Percentiles rank a stretch among this genome's conserved stretches.
These are phyloP conservation scores for Zygoascus sp. DNA, from an alignment of 1,139 yeast species.

Conservation along the genomic window DNA sequence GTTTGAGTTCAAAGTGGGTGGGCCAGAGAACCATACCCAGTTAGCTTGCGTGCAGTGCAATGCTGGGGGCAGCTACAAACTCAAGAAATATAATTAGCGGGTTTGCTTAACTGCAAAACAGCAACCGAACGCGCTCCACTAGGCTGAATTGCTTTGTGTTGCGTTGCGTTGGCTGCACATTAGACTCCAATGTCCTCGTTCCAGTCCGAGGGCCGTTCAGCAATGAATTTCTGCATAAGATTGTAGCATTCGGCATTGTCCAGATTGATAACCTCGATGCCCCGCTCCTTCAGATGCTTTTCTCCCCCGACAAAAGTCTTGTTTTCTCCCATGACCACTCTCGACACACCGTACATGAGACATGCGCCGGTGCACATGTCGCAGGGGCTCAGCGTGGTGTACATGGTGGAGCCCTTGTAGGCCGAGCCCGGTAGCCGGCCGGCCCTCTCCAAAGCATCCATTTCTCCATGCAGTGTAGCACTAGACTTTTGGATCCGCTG, in stretches of 20 bases:
- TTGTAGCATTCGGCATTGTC: constrained; percentile 64
- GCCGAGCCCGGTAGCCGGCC: constrained; percentile 75
- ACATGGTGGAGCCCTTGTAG: constrained; percentile 54
- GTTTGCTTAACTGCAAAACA: no score
- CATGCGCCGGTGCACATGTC: constrained; percentile 95
- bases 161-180: neutral
- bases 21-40: no score
- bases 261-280: constrained; percentile 70
- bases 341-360: constrained; percentile 74
- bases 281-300: constrained; percentile 57
- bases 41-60: no score
- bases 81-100: no score
- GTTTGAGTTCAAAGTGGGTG: no score
- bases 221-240: constrained; percentile 71
- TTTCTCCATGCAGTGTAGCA: constrained; percentile 87
- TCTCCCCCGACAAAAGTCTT: constrained; percentile 75
- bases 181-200: constrained; percentile 76
- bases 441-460: constrained; percentile 80
- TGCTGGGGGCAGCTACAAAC: no score
- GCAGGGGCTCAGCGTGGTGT: constrained; percentile 90
- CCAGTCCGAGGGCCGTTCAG: constrained; percentile 78
- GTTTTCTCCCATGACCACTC: constrained; percentile 88
- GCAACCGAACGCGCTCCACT: no score
- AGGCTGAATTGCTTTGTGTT: no score
- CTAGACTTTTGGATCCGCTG: constrained; percentile 71